Evolutionary conservation across 1,284 basidiomycete species (phyloP), one percentile per base, ranked within the genome.

Genomic region (Trichosporon sp.): DNA sequence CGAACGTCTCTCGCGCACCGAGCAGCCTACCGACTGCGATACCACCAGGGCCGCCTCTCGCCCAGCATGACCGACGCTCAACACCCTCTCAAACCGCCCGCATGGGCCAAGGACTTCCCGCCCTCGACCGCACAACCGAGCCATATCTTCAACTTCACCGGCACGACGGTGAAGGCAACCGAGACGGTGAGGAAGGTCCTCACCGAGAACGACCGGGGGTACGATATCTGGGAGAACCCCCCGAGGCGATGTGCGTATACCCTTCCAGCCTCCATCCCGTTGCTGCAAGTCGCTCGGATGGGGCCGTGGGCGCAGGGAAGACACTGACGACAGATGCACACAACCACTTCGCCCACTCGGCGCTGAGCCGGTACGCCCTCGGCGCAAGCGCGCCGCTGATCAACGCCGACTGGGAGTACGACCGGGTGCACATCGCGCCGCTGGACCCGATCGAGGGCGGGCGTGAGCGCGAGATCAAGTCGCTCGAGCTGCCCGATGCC

Each of bases 331-430:
- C 66, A 81, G 80, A 71, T 68, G 73, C 75, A 7, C 89, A 91
- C 75, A 90, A 90, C 75, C 89, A 91, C 78, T 82, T 90, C n/a
- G 35, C 68, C 3, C 74, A 80, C 69, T 76, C 74, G 15, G 62
- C 89, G 0, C 80, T 91, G 0, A 88, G 72, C 87, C 88, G 77
- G 65, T 91, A 90, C 73, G 87, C 90, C 69, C 79, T 91, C 23
- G 89, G 89, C 0, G 89, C 88, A 0, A 75, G 87, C 0, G 75
- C 86, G 0, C 80, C 83, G 18, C 81, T 88, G 12, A 72, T 91
- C 47, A 83, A 87, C 70, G 84, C 86, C 18, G 76, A 75, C 34
- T 80, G 76, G 75, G 71, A 68, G 27, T 66, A 73, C 25, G 78
- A 80, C 51, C 67, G 73, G 23, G n/a, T 11, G 5, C 67, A 74